Evolutionary conservation across 495 filamentous ascomycete genomes (phyloP).

Genomic region (Talaromyces borbonicus): DNA sequence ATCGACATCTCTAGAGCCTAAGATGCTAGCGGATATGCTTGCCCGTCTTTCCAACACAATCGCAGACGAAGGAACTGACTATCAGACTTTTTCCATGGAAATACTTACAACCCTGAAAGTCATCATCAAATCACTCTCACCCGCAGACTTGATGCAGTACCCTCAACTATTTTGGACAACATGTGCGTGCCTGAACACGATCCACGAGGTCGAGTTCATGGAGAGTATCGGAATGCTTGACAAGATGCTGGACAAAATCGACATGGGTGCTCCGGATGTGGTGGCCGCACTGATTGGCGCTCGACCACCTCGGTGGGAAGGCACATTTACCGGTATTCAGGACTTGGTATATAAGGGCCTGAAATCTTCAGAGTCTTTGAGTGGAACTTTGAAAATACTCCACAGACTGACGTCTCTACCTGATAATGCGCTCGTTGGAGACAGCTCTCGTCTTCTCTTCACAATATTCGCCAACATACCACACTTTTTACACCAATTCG

Average conservation of each 20-base stretch:
- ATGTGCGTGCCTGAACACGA: constrained; percentile 89
- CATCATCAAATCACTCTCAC: constrained; percentile 74
- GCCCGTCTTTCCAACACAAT: constrained; percentile 91
- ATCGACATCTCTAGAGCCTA: constrained; percentile 75
- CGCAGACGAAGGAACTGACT: constrained; percentile 81
- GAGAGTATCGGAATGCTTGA: constrained; percentile 90
- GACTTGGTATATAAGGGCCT: constrained; percentile 82
- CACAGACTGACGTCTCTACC: constrained; percentile 72
- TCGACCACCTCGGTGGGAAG: constrained; percentile 82
- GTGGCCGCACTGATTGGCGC: constrained; percentile 62
- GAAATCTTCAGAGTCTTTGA: constrained; percentile 73
- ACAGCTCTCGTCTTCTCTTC: constrained; percentile 72
- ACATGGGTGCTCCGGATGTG: constrained; percentile 61
- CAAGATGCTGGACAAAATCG: constrained; percentile 70
- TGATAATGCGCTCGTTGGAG: constrained; percentile 70
- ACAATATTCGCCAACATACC: constrained; percentile 81
- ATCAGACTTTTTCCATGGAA: constrained; percentile 95
- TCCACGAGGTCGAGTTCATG: constrained; percentile 89
- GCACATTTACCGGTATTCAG: constrained; percentile 77
- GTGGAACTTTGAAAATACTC: constrained; percentile 64
- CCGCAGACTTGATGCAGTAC: constrained; percentile 69
- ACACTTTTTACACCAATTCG: constrained; percentile 73
- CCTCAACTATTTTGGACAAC: constrained; percentile 97
- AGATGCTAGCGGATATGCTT: constrained; percentile 94
- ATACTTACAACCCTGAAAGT: constrained; percentile 89